A percentile compares a stretch with the other conserved stretches of the same genome.
Evolutionary conservation across 148 eudicot genomes (phyloP).

Genomic region (Chenopodium berlandieri): DNA sequence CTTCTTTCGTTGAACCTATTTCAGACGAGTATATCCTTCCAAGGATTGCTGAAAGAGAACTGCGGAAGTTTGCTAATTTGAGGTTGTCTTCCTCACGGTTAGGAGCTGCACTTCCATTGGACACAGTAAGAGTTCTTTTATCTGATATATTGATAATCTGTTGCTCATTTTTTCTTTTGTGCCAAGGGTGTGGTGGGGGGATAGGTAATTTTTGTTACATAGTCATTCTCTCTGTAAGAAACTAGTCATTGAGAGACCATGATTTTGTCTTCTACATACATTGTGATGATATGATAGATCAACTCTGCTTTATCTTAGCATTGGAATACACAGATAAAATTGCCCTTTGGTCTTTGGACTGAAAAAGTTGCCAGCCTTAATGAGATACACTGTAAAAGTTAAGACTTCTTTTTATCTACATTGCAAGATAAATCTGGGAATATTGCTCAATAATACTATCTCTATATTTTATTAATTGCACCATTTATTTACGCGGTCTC

Average conservation of each 20-base stretch:
- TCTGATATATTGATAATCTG: not conserved
- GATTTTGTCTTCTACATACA: not conserved
- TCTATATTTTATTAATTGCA: not conserved
- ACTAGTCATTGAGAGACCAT: not conserved
- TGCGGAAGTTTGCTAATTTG: constrained; percentile 72
- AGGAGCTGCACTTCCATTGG: constrained; percentile 55
- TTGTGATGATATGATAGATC: not conserved
- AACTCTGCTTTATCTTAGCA: too few relatives aligned
- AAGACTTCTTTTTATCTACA: too few relatives aligned
- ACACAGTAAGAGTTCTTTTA: constrained; percentile 44
- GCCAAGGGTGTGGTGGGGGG: not conserved
- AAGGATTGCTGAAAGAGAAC: constrained; percentile 89
- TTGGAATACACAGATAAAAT: too few relatives aligned
- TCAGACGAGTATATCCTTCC: constrained; percentile 94
- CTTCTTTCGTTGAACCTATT: constrained; percentile 10
- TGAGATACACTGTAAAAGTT: too few relatives aligned
- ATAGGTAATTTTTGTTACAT: not conserved
- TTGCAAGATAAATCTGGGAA: too few relatives aligned
- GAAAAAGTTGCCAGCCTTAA: too few relatives aligned
- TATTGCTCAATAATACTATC: too few relatives aligned
- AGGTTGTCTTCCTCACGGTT: constrained; percentile 59
- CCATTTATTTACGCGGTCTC: too few relatives aligned
- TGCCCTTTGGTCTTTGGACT: too few relatives aligned
- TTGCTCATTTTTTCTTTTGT: not conserved
- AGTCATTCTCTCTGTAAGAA: not conserved